Evolutionary conservation across 2,329 filamentous ascomycete genomes (phyloP).

Genomic region (Penicillium psychrosexuale): DNA sequence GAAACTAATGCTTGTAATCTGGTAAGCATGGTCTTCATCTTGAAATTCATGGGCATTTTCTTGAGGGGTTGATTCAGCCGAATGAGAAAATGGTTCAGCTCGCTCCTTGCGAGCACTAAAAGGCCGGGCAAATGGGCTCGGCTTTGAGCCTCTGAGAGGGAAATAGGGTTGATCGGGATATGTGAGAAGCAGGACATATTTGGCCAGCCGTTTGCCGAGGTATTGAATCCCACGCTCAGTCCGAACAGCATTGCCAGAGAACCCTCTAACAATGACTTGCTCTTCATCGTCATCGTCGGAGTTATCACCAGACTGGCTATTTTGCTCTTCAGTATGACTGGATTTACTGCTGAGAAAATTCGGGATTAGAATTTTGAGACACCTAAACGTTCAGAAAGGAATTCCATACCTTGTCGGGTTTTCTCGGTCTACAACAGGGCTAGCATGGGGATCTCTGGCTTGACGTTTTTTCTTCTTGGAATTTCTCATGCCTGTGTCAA

Average conservation of each 20-base stretch:
- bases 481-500: constrained; percentile 76
- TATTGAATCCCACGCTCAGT: constrained; percentile 97
- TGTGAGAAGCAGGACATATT: constrained; percentile 83
- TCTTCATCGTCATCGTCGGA: constrained; percentile 55
- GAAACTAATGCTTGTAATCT: constrained; percentile 92
- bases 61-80: constrained; percentile 35
- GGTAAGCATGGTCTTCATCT: constrained; percentile 58
- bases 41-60: constrained; percentile 41
- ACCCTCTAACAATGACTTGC: constrained; percentile 84
- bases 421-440: background rate
- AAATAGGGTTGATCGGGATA: constrained; percentile 91
- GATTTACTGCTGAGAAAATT: background rate
- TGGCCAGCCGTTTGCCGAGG: constrained; percentile 87
- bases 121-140: constrained; percentile 47
- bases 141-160: constrained; percentile 58
- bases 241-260: constrained; percentile 80
- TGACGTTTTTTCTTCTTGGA: constrained; percentile 61
- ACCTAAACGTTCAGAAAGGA: background rate
- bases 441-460: constrained; percentile 39
- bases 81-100: constrained; percentile 36
- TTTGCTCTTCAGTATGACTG: background rate
- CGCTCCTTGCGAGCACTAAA: constrained; percentile 43
- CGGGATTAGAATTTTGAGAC: background rate
- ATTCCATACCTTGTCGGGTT: background rate
- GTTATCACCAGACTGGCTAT: constrained; percentile 5